These are phyloP conservation scores for Citrus mangshanensis DNA, from an alignment of 345 rosid species.

Conservation along the genomic window DNA sequence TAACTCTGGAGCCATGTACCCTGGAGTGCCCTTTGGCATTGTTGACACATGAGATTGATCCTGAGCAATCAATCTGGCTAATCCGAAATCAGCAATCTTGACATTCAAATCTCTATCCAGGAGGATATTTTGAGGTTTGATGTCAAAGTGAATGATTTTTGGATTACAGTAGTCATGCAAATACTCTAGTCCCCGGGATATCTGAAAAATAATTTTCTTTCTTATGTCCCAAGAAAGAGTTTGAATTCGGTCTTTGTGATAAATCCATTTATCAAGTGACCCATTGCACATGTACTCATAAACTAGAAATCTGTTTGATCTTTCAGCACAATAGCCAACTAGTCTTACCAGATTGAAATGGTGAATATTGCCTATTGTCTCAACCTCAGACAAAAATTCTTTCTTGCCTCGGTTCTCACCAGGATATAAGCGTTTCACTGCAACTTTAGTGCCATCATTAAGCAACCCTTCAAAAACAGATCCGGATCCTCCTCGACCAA, in stretches of 20 bases:
- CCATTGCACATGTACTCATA: conserved; percentile 20
- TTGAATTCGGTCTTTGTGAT: not conserved
- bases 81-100: conserved; percentile 12
- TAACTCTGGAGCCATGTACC: conserved; percentile 15
- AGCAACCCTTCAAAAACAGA: conserved; percentile 17
- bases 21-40: conserved; percentile 7
- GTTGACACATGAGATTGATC: conserved; percentile 6
- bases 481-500: conserved; percentile 27
- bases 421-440: conserved; percentile 18
- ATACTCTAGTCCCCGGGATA: conserved; percentile 21
- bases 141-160: conserved; percentile 13
- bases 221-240: conserved; percentile 15
- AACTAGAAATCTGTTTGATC: conserved; percentile 15
- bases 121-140: conserved; percentile 21
- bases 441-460: conserved; percentile 9
- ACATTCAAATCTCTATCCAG: conserved; percentile 10
- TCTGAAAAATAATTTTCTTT: conserved; percentile 20
- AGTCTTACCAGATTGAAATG: conserved; percentile 21
- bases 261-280: conserved; percentile 25
- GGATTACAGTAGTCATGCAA: conserved; percentile 18
- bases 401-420: conserved; percentile 11
- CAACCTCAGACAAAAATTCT: conserved; percentile 21
- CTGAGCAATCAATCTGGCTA: not conserved
- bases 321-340: conserved; percentile 23
- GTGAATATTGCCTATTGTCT: conserved; percentile 28